phyloP scores from a whole-genome alignment of 768 basidiomycete species.

The Tricholomella constricta region DNA sequence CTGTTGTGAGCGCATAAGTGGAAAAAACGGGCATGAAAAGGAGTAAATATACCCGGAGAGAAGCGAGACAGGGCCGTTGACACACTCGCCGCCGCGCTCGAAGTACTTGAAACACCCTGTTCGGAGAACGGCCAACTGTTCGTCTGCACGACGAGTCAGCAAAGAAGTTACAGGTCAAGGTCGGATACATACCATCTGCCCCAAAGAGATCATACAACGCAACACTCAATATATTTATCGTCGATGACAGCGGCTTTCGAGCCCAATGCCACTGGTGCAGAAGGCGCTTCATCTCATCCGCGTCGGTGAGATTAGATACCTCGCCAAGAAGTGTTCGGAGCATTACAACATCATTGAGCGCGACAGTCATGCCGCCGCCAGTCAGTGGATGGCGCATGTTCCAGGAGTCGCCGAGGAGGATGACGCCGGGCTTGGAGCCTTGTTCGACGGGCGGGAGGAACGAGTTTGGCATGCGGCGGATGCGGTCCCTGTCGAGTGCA shows the following conservation, averaged over 20 bases:
- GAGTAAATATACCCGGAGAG: conserved; percentile 71
- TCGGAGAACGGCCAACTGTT: conserved; percentile 61
- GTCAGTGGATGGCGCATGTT: conserved; percentile 99
- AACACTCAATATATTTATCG: conserved; percentile 90
- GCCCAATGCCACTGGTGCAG: conserved; percentile 83
- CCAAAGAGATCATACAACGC: conserved; percentile 95
- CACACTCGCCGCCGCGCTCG: conserved; percentile 86
- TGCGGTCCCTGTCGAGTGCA: conserved; percentile 77
- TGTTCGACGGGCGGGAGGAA: conserved; percentile 85
- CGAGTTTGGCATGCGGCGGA: conserved; percentile 94
- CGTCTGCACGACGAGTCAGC: conserved; percentile 39
- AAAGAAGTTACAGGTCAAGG: background rate
- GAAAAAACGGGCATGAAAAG: background rate
- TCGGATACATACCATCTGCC: conserved; percentile 84
- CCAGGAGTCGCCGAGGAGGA: conserved; percentile 94
- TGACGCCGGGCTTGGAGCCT: conserved; percentile 64
- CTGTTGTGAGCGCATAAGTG: conserved; percentile 39
- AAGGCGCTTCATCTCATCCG: conserved; percentile 49
- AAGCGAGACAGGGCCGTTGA: conserved; percentile 86
- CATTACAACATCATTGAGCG: conserved; percentile 81
- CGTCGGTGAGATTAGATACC: conserved; percentile 47
- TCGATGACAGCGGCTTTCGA: conserved; percentile 80
- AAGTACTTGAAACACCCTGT: conserved; percentile 98
- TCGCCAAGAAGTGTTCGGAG: conserved; percentile 61
- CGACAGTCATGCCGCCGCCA: conserved; percentile 98